These are phyloP conservation scores for Chytriomyces sp. DNA, from an alignment of 192 early-diverging fungal genomes.

Conservation along the genomic window DNA sequence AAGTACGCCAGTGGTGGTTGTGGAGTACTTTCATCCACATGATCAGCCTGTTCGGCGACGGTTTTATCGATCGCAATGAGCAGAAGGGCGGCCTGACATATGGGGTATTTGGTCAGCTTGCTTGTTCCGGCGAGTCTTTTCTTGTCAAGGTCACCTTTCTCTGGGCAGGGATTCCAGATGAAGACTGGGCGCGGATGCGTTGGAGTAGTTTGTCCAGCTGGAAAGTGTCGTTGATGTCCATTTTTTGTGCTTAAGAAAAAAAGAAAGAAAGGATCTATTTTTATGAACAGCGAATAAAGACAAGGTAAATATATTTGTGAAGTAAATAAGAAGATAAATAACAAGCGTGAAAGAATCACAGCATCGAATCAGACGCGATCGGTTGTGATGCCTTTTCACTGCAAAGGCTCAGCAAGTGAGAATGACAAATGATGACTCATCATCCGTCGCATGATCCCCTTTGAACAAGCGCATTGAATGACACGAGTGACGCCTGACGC, in stretches of 20 bases:
- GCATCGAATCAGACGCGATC: too few species aligned
- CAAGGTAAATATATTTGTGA: too few species aligned
- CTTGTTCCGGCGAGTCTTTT: not conserved
- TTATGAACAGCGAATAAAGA: too few species aligned
- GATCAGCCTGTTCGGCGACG: constrained; percentile 70
- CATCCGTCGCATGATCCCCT: too few species aligned
- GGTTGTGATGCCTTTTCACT: too few species aligned
- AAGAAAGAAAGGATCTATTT: constrained; percentile 34
- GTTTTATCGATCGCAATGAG: constrained; percentile 66
- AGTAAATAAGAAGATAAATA: too few species aligned
- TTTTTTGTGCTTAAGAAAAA: constrained; percentile 32
- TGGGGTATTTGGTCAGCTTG: not conserved
- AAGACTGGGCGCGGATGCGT: constrained; percentile 71
- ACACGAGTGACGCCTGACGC: too few species aligned
- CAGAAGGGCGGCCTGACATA: constrained; percentile 47
- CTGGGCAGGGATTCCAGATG: constrained; percentile 84
- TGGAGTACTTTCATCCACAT: constrained; percentile 35
- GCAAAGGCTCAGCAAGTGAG: too few species aligned
- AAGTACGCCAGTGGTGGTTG: constrained; percentile 86
- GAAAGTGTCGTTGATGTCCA: constrained; percentile 19
- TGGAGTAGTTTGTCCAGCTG: constrained; percentile 64
- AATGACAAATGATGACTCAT: too few species aligned
- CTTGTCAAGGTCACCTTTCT: constrained; percentile 61
- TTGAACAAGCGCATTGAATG: too few species aligned
- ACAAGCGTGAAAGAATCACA: too few species aligned